phyloP scores from a whole-genome alignment of 176 grass and related monocot genomes.

The Cymbopogon citratus region DNA sequence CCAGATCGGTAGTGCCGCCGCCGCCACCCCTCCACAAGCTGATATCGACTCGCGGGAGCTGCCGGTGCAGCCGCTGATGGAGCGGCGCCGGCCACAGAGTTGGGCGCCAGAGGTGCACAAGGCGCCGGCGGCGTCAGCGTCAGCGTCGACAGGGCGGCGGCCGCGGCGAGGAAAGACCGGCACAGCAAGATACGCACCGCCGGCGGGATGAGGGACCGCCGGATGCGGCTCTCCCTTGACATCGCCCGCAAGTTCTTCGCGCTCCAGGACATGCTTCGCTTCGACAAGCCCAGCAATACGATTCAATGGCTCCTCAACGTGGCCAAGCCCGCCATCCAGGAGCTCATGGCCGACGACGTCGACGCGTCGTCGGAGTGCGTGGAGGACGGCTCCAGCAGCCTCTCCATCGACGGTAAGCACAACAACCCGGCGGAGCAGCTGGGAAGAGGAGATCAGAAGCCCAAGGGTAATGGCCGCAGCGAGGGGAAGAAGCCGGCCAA shows the following conservation, averaged over 20 bases:
- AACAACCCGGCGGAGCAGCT: background rate
- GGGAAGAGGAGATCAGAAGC: background rate
- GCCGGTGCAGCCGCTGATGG: conserved; percentile 3
- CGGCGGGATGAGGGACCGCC: conserved; percentile 67
- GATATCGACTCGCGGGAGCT: conserved; percentile 25
- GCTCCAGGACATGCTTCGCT: conserved; percentile 88
- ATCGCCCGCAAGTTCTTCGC: conserved; percentile 85
- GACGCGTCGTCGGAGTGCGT: conserved; percentile 48
- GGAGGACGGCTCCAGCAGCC: conserved; percentile 59
- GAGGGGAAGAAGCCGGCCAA: conserved; percentile 47
- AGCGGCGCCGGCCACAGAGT: background rate
- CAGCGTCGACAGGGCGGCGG: conserved; percentile 4
- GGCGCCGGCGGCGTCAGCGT: background rate
- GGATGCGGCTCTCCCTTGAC: conserved; percentile 89
- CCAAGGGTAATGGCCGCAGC: background rate
- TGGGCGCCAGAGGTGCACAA: background rate
- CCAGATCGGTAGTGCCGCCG: conserved; percentile 4
- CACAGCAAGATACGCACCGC: conserved; percentile 96
- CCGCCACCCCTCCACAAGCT: background rate
- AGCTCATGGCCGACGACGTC: conserved; percentile 45
- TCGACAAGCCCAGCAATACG: conserved; percentile 97
- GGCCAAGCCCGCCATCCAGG: conserved; percentile 71
- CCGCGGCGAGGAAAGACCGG: conserved; percentile 61
- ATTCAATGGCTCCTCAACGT: conserved; percentile 86
- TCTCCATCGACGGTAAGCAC: conserved; percentile 51